Conservation (phyloP, 176 grass and related monocot genomes). For the Cenchrus purpureus region DNA sequence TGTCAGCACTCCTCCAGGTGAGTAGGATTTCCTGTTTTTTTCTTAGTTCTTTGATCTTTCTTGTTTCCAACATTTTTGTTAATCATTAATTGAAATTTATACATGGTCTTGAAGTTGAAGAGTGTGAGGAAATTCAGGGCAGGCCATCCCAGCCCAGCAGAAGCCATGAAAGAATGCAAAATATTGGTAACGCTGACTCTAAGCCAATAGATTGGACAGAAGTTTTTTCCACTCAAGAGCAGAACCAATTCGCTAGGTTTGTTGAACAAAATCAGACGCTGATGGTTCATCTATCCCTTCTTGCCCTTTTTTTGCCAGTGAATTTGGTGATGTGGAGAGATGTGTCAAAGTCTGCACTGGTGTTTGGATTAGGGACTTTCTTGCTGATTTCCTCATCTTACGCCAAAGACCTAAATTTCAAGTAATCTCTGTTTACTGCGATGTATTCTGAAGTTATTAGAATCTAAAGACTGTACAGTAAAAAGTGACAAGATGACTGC, state of each 20-base stretch:
- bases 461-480: background rate
- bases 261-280: slow-evolving; percentile 3
- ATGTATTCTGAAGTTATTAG: background rate
- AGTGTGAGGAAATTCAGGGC: slow-evolving; percentile 58
- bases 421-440: slow-evolving; percentile 44
- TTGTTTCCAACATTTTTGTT: background rate
- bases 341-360: slow-evolving; percentile 83
- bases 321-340: slow-evolving; percentile 99
- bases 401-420: slow-evolving; percentile 85
- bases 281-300: background rate
- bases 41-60: slow-evolving; percentile 8
- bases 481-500: background rate
- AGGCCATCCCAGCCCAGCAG: slow-evolving; percentile 41
- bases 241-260: background rate
- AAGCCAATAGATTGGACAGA: background rate
- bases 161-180: slow-evolving; percentile 71
- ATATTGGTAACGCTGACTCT: slow-evolving; percentile 66
- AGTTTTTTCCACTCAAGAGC: no score
- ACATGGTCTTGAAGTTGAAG: slow-evolving; percentile 51
- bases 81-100: no score
- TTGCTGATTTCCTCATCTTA: slow-evolving; percentile 85
- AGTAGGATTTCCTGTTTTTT: slow-evolving; percentile 37
- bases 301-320: slow-evolving; percentile 51
- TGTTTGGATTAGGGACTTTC: slow-evolving; percentile 94
- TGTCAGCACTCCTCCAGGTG: slow-evolving; percentile 46